Evolutionary conservation across 345 rosid species (phyloP).

Genomic region (Theobroma cacao): DNA sequence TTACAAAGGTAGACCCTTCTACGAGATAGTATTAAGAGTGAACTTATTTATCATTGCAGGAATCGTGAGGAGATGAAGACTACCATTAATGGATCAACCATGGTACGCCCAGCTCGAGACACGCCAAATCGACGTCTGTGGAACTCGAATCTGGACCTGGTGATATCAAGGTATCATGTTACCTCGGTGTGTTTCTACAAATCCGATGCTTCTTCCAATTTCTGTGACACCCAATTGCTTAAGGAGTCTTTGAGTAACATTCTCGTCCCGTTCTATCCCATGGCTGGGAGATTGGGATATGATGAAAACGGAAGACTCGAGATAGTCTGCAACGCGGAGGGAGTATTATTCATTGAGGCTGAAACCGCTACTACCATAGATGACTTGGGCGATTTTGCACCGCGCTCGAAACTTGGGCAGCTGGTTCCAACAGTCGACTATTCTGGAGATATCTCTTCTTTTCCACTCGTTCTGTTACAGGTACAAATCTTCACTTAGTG

Average conservation of each 20-base stretch:
- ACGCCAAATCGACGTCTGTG: no score
- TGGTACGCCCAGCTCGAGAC: no score
- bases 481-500: conserved; percentile 7
- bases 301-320: conserved; percentile 26
- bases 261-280: conserved; percentile 29
- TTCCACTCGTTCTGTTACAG: conserved; percentile 21
- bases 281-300: conserved; percentile 25
- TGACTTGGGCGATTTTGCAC: conserved; percentile 27
- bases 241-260: conserved; percentile 25
- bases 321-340: conserved; percentile 31
- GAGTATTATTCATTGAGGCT: conserved; percentile 28
- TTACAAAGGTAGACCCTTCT: no score
- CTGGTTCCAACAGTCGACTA: conserved; percentile 25
- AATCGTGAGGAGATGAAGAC: no score
- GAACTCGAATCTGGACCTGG: no score
- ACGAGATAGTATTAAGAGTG: no score
- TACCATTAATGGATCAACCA: no score
- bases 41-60: no score
- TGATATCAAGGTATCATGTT: no score
- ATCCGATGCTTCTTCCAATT: neutral
- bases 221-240: conserved; percentile 13
- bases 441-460: conserved; percentile 19
- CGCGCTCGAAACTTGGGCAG: neutral
- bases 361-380: conserved; percentile 14
- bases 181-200: conserved; percentile 20